Base-by-base conservation (phyloP, 2,329 filamentous ascomycete genomes). In the Colletotrichum lini region DNA sequence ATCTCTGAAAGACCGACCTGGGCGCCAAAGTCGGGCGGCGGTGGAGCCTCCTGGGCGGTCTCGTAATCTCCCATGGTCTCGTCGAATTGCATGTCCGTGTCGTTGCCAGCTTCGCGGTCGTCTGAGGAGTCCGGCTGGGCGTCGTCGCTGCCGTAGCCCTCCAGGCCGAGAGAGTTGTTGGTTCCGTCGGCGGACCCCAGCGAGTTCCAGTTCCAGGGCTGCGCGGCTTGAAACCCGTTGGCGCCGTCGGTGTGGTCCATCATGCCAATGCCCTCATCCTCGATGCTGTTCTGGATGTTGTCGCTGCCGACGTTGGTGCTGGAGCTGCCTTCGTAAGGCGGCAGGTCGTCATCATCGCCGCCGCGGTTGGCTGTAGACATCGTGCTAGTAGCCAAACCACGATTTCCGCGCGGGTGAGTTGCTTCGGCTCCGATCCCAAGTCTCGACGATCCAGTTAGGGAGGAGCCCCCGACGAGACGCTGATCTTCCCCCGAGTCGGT, bases 381-480 rank as follows among this genome's bases (percentile, higher is more conserved):
- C 21, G 76, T 78, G 74, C 78, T 79, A 75, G 78, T 85, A 82
- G 79, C 85, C 82, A 83, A 88, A 88, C 89, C 88, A 91, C 79
- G 88, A 86, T 83, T 88, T 87, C 81, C 88, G 84, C 80, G 87
- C 87, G 79, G 91, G 90, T 82, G 91, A 93, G 82, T 90, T 91
- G 87, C 92, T 94, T 83, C 93, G 89, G 86, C 91, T 94, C 86
- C 91, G 88, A 82, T 88, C 88, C 89, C 94, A 89, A 89, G 92
- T 93, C 92, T 94, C 94, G 93, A 94, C 92, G 91, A 96, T 89
- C 94, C 94, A 96, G 85, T 91, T 87, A 86, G 92, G 91, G 92
- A 96, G 90, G 90, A 94, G 90, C 88, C 86, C 83, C 83, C 92
- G 92, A 88, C 93, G 92, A 94, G 93, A 89, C 93, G 92, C 90